Base-by-base conservation (phyloP, 148 eudicot species). In the Rhododendron griersonianum region DNA sequence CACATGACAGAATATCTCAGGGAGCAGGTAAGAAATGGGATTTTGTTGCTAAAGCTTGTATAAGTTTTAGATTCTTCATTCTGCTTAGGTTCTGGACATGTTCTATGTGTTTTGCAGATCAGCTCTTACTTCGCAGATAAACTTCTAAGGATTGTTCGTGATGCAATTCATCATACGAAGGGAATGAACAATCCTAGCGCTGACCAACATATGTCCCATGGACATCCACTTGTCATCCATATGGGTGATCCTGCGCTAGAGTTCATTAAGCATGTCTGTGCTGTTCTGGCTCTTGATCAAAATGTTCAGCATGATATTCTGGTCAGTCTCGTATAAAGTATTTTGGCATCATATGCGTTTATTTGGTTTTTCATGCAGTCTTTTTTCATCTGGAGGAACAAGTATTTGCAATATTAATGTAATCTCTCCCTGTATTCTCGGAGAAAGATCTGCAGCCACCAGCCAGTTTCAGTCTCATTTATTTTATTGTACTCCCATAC, bases 231-330 rank as follows among this genome's bases (percentile, higher is more conserved):
- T 84, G 78, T 80, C 78, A 84, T 63, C 67, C 90, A 89, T 47
- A 87, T 63, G 33, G 94, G 93, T 83, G 95, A 93, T 90, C 86
- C 90, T 87, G 92, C 98, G 51, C 87, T 96, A 83, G 98, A 95
- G 87, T 96, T 96, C 89, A 93, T 96, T 86, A 96, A 94, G 92
- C 92, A 92, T 86, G 91, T 94, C 78, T 96, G 95, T 89, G 99
- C 98, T 88, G 99, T 93, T 89, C 87, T 96, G 92, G 94, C 94
- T 61, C 92, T 96, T 92, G 99, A 96, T 89, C 94, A 93, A 86
- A 93, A 88, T 85, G 98, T 96, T 87, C 98, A 94, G 89, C 98
- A 95, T 90, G 98, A 96, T 90, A 92, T 95, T 82, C 90, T 94
- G 99, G 99, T 95, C 93, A 84, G 47, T 55, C 57, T n/a, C 69